phyloP scores from a whole-genome alignment of 176 grass and related monocot species.

The Dendrocalamus sinicus region DNA sequence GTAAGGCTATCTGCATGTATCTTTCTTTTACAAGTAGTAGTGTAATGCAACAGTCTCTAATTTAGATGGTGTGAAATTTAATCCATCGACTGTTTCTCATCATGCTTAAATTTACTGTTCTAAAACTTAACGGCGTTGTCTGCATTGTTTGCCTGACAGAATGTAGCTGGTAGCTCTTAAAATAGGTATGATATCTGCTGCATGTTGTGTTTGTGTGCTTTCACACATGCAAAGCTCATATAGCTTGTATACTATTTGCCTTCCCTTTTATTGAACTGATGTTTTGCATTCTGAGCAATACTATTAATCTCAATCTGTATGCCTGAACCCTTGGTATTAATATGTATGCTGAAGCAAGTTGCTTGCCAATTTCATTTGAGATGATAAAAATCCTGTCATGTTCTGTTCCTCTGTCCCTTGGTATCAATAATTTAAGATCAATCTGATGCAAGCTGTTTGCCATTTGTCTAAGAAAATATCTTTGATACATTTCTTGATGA shows the following conservation, averaged over 20 bases:
- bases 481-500: background rate
- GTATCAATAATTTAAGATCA: background rate
- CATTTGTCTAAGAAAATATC: background rate
- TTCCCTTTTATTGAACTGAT: background rate
- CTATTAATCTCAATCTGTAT: background rate
- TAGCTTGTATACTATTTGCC: background rate
- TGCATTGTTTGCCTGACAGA: background rate
- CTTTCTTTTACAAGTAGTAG: slow-evolving; percentile 28
- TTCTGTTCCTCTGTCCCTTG: too few relatives aligned
- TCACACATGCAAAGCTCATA: background rate
- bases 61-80: slow-evolving; percentile 22
- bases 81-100: slow-evolving; percentile 6
- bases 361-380: background rate
- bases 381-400: background rate
- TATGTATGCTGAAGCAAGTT: background rate
- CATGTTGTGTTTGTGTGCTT: background rate
- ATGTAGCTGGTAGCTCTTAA: background rate
- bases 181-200: background rate
- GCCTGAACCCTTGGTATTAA: background rate
- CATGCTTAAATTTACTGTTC: background rate
- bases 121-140: too few relatives aligned
- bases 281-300: background rate
- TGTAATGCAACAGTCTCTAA: slow-evolving; percentile 29
- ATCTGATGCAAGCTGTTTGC: background rate
- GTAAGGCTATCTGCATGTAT: slow-evolving; percentile 23